phyloP scores from a whole-genome alignment of 306 rosid species.

The Fragaria ananassa region DNA sequence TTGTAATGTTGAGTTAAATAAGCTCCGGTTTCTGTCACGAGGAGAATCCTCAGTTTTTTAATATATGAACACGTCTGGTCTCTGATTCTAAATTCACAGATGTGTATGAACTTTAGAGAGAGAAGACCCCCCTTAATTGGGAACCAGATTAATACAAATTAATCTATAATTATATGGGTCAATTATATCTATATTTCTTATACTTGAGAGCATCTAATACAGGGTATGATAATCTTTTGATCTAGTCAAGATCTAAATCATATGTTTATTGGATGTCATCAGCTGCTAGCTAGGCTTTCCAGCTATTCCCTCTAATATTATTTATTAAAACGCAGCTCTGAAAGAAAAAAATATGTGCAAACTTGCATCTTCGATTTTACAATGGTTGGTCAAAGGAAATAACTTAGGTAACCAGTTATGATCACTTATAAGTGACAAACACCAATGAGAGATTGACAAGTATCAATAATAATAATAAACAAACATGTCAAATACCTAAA shows the following conservation, averaged over 20 bases:
- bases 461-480: no score
- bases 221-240: background rate
- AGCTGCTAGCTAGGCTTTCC: background rate
- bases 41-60: constrained; percentile 30
- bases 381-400: background rate
- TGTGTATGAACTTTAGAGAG: background rate
- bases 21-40: constrained; percentile 33
- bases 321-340: background rate
- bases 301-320: background rate
- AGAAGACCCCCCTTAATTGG: background rate
- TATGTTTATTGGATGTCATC: constrained; percentile 1
- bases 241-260: background rate
- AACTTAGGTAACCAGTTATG: no score
- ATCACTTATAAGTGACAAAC: no score
- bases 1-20: constrained; percentile 35
- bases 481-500: no score
- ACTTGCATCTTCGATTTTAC: constrained; percentile 3
- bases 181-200: background rate
- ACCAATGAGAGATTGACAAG: no score
- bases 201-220: background rate
- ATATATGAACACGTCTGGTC: constrained; percentile 10
- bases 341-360: background rate
- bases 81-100: background rate
- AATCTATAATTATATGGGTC: background rate
- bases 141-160: background rate